phyloP scores from a whole-genome alignment of 2,329 filamentous ascomycete species.

The Myriosclerotinia duriaeana region DNA sequence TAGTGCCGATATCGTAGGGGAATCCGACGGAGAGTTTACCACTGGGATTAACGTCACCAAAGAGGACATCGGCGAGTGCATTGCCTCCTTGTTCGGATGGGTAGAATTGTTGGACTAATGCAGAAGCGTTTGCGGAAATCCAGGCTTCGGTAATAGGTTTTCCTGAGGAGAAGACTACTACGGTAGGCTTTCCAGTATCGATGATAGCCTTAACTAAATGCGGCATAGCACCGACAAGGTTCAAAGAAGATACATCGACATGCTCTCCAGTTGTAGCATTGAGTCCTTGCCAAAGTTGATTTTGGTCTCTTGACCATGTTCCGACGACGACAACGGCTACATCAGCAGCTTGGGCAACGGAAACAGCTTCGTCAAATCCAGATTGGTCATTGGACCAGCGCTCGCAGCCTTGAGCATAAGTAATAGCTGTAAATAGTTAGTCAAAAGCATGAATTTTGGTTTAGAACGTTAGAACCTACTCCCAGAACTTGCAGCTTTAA shows the following conservation, averaged over 20 bases:
- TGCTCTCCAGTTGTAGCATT: conserved; percentile 77
- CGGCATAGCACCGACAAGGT: conserved; percentile 69
- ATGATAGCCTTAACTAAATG: conserved; percentile 66
- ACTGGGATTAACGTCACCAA: conserved; percentile 68
- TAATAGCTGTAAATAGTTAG: conserved; percentile 45
- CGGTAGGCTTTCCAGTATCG: conserved; percentile 68
- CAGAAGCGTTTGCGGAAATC: conserved; percentile 64
- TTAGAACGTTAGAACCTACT: conserved; percentile 36
- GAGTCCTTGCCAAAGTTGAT: conserved; percentile 66
- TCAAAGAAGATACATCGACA: conserved; percentile 62
- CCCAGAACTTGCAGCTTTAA: conserved; percentile 59
- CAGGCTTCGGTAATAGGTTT: conserved; percentile 73
- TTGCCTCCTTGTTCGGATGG: conserved; percentile 79
- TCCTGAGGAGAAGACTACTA: conserved; percentile 80
- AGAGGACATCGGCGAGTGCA: conserved; percentile 75
- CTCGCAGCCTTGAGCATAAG: conserved; percentile 69
- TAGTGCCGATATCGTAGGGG: conserved; percentile 64
- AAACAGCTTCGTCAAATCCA: conserved; percentile 65
- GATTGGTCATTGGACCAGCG: conserved; percentile 70
- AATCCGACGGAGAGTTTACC: conserved; percentile 72
- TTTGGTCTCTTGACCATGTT: conserved; percentile 70
- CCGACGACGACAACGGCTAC: conserved; percentile 72
- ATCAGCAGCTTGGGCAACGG: conserved; percentile 64
- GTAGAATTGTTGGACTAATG: conserved; percentile 73
- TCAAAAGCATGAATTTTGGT: background rate